A percentile compares a stretch with the other conserved stretches of the same genome.
Evolutionary conservation across 495 filamentous ascomycete species (phyloP).

Genomic region (Penicillium argentinense): DNA sequence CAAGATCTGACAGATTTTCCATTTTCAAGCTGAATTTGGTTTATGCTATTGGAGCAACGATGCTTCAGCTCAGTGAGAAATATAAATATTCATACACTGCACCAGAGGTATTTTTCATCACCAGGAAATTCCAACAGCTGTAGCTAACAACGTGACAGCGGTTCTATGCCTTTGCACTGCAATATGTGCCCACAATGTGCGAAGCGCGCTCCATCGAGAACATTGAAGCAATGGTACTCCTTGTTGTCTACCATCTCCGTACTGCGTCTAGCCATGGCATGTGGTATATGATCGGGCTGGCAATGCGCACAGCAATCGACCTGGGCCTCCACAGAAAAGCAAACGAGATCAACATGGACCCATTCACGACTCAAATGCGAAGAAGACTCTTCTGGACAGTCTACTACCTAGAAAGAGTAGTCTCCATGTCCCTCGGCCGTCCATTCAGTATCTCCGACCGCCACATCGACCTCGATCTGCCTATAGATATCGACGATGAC

Average conservation of each 20-base stretch:
- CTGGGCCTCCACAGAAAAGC: slow-evolving; percentile 52
- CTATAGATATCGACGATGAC: slow-evolving; percentile 49
- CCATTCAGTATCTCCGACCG: slow-evolving; percentile 54
- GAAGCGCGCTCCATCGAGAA: slow-evolving; percentile 53
- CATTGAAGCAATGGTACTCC: slow-evolving; percentile 55
- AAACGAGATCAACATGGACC: slow-evolving; percentile 46
- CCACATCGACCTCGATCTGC: slow-evolving; percentile 53
- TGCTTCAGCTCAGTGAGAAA: slow-evolving; percentile 43
- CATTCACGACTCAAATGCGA: slow-evolving; percentile 48
- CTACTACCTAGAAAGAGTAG: slow-evolving; percentile 51
- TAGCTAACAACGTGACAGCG: slow-evolving; percentile 24
- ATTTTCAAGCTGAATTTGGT: slow-evolving; percentile 54
- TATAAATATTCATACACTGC: slow-evolving; percentile 44
- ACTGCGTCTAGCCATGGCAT: slow-evolving; percentile 53
- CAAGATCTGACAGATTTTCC: slow-evolving; percentile 42
- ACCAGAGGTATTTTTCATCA: slow-evolving; percentile 35
- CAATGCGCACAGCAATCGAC: slow-evolving; percentile 55
- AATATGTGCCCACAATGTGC: slow-evolving; percentile 50
- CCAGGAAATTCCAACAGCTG: not conserved
- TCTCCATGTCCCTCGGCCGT: slow-evolving; percentile 51
- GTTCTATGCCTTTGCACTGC: slow-evolving; percentile 50
- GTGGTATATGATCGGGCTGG: slow-evolving; percentile 58
- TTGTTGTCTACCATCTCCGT: slow-evolving; percentile 53
- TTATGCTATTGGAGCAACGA: slow-evolving; percentile 53
- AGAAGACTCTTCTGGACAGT: slow-evolving; percentile 55